Evolutionary conservation across 148 eudicot genomes (phyloP).

Genomic region (Hydrangea macrophylla): DNA sequence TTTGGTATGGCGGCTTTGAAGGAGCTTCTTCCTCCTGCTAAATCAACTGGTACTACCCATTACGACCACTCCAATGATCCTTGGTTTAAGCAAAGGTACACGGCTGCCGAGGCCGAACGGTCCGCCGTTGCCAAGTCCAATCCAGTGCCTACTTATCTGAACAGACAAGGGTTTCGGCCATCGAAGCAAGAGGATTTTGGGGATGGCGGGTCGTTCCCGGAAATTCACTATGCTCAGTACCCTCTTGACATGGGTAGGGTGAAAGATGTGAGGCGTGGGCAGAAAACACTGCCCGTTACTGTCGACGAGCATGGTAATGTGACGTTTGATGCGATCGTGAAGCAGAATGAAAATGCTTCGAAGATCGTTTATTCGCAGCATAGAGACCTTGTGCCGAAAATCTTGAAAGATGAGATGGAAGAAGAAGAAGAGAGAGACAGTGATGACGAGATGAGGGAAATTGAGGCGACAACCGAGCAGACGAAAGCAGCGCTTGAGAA

Average conservation of each 20-base stretch:
- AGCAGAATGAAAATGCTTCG: conserved; percentile 56
- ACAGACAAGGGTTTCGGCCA: conserved; percentile 54
- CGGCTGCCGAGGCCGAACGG: no score
- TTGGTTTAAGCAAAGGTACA: no score
- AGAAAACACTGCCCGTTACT: conserved; percentile 48
- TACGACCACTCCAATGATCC: no score
- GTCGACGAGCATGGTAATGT: conserved; percentile 70
- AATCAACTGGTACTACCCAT: no score
- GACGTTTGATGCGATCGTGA: conserved; percentile 68
- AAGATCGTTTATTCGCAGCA: conserved; percentile 60
- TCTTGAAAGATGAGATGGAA: conserved; percentile 39
- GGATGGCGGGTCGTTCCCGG: conserved; percentile 77
- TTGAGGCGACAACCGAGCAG: conserved; percentile 52
- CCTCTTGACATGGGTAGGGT: conserved; percentile 69
- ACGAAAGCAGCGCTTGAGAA: conserved; percentile 65
- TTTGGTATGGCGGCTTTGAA: no score
- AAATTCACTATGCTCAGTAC: conserved; percentile 57
- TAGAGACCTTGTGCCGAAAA: conserved; percentile 52
- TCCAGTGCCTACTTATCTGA: no score
- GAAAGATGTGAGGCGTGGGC: conserved; percentile 36
- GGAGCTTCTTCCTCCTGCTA: no score
- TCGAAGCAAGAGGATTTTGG: conserved; percentile 64
- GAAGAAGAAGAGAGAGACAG: conserved; percentile 33
- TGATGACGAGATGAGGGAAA: conserved; percentile 49
- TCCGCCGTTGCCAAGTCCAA: no score